Evolutionary conservation across 768 basidiomycete genomes (phyloP), one percentile per base, ranked within the genome.

Genomic region (Collybiopsis confluens): DNA sequence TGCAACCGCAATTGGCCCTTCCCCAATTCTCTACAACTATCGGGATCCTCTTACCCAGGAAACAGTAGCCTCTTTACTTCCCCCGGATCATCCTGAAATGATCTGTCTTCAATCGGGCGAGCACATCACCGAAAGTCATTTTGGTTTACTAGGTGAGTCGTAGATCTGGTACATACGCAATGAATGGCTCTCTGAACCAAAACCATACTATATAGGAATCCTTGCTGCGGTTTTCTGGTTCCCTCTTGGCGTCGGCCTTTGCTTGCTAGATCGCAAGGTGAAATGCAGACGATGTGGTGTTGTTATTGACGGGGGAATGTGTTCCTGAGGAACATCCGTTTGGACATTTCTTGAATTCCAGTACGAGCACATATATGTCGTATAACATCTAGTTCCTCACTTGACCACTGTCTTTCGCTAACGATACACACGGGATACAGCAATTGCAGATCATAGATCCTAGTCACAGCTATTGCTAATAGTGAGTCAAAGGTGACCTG

Each of bases 151-250:
- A 7, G 90, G 88, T 83, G 63, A 60, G 82, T 66, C 52, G 26
- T 48, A 47, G 30, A 27, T 47, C 9, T 16, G 8, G 35, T 18
- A 18, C 42, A 9, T 16, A 9, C 8, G 20, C 21, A 7, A 8
- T 7, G 45, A 10, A 36, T 53, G 23, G 27, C 40, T 24, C 23
- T 28, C 24, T 48, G 37, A 15, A 42, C 47, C 6, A 7, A n/a
- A 16, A 16, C n/a, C 38, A 42, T 45, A 5, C 1, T 44, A 47
- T 26, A 30, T 56, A 90, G 90, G 90, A 52, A 68, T 92, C 28
- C 69, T 93, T n/a, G 87, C 87, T 7, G 90, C 91, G 3, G 70
- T 93, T 23, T 72, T 92, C 55, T 92, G 89, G 90, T 93, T 93
- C 72, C 91, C 91, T 3, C 68, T 92, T 0, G 91, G 91, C 4